Evolutionary conservation across 2,329 filamentous ascomycete genomes (phyloP), one percentile per base, ranked within the genome.

Genomic region (Diaporthe sp.): DNA sequence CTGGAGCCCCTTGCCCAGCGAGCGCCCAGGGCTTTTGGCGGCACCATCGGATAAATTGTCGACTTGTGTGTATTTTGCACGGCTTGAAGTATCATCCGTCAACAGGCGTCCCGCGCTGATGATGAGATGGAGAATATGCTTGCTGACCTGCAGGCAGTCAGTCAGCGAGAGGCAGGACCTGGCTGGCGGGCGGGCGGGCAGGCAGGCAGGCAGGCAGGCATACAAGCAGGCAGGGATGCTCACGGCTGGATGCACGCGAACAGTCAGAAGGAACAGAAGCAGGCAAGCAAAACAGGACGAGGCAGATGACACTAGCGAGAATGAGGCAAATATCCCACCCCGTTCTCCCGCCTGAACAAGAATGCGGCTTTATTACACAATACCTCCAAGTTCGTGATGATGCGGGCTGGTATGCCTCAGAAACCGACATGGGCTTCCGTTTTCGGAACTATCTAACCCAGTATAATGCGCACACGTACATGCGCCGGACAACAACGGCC

Each of bases 251-350:
- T 27, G 63, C 63, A 66, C 22, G 61, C 61, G 61, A 50, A 51
- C 27, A 51, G 61, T 35, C 61, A 50, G 61, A 51, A 66, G 61
- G 61, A 47, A 35, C 58, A 50, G 44, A 66, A 51, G 63, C 63
- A 66, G 63, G 63, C 32, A 66, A 51, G 63, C 63, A 66, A 51
- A 50, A 50, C 63, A 51, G 32, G 44, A 66, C 44, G 44, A 51
- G 63, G 63, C 63, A 51, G 63, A 15, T 37, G 44, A 66, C 63
- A 66, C 63, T 66, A 66, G 44, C 47, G 25, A 53, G 44, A 51
- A 66, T 39, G 63, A 66, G 63, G 63, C 44, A 27, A 37, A 37
- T 66, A 50, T 37, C 4, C 22, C 44, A 44, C 59, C 27, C 32
- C 39, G 25, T 47, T 63, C 25, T 63, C 37, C 59, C 59, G 22